phyloP scores from a whole-genome alignment of 768 basidiomycete genomes.

The Russula vinacea region DNA sequence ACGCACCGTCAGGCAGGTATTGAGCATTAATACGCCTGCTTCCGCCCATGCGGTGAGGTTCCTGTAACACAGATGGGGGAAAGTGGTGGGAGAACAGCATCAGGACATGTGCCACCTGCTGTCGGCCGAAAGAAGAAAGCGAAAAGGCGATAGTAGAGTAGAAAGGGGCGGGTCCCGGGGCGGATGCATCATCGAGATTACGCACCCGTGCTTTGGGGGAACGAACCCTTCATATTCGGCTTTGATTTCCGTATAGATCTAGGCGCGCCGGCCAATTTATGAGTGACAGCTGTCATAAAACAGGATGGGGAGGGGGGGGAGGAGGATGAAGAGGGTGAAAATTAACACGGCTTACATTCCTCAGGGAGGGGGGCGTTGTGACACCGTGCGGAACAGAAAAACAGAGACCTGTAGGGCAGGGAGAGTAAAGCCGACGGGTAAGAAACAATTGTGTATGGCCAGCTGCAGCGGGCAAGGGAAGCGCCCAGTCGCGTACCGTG shows the following conservation, averaged over 20 bases:
- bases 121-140: neutral
- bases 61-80: constrained; percentile 39
- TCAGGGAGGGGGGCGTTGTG: constrained; percentile 72
- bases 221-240: constrained; percentile 77
- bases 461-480: neutral
- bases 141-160: neutral
- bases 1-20: constrained; percentile 88
- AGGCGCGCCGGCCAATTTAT: constrained; percentile 19
- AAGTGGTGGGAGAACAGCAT: neutral
- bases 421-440: neutral
- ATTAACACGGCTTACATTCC: constrained; percentile 53
- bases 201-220: constrained; percentile 81
- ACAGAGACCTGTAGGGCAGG: constrained; percentile 57
- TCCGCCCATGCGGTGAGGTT: constrained; percentile 78
- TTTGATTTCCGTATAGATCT: constrained; percentile 89
- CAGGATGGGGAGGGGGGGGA: neutral
- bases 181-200: constrained; percentile 10
- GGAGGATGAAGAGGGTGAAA: neutral
- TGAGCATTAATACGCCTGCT: constrained; percentile 86
- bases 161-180: neutral
- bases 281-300: constrained; percentile 19
- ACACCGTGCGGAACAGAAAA: constrained; percentile 89
- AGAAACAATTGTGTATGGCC: constrained; percentile 3
- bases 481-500: constrained; percentile 57
- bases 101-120: constrained; percentile 5